Conservation (phyloP, 805 yeast genomes). For the Barnettozyma populi region DNA sequence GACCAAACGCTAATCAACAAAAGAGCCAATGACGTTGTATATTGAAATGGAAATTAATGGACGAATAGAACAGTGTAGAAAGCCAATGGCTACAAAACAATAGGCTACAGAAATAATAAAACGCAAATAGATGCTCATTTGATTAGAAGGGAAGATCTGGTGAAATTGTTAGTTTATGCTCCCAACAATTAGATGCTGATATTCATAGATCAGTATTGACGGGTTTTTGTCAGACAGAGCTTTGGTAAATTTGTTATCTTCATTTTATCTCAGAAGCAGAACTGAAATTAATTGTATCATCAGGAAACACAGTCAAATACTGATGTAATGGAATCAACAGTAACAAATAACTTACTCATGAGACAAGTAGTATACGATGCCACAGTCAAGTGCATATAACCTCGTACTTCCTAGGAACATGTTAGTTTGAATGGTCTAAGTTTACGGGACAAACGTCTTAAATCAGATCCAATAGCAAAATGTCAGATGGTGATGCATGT, state of each 20-base stretch:
- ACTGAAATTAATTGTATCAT: conserved; percentile 73
- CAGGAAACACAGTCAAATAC: conserved; percentile 30
- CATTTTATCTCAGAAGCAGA: conserved; percentile 91
- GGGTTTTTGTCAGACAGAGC: conserved; percentile 30
- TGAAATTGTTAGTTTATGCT: background rate
- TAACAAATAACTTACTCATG: background rate
- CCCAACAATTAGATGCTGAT: background rate
- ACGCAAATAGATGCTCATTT: too few species aligned
- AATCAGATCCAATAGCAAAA: conserved; percentile 2
- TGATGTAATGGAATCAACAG: conserved; percentile 1
- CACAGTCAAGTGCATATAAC: background rate
- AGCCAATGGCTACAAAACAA: too few species aligned
- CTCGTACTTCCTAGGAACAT: background rate
- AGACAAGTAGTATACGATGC: background rate
- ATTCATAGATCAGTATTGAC: background rate
- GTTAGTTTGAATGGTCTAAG: background rate
- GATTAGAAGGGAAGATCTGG: too few species aligned
- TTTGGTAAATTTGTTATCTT: conserved; percentile 73
- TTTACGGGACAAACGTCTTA: background rate
- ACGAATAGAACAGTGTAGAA: too few species aligned
- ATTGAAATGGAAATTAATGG: background rate
- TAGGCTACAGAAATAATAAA: too few species aligned
- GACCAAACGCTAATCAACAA: background rate
- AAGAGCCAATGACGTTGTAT: background rate
- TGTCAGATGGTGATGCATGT: conserved; percentile 99